Base-by-base conservation (phyloP, 306 rosid genomes). In the Sesbania bispinosa region DNA sequence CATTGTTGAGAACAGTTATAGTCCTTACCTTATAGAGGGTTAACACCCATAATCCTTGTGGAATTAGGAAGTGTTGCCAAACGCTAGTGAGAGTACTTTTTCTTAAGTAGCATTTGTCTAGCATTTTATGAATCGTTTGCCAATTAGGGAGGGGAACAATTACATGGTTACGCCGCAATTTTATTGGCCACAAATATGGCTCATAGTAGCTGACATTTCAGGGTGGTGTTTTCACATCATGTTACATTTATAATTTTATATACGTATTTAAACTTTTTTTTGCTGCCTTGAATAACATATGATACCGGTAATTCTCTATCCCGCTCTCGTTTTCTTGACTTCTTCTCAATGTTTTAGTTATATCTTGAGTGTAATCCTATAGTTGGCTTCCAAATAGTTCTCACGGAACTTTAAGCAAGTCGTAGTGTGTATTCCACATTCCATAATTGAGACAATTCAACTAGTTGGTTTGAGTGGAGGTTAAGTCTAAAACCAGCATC, bases 41-140 rank as follows among this genome's bases (percentile, higher is more conserved):
- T 62, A 74, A 57, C 57, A 63, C 62, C 71, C 78, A 14, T 66
- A 39, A 62, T 65, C 69, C 64, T 27, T 58, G 15, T 76, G 79
- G 85, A 82, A 81, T 75, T 75, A 67, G 77, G 47, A 67, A 71
- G 29, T 75, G 62, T 73, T 73, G 66, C 80, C 48, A 68, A 69
- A 55, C 52, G 32, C 50, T n/a, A 36, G 47, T 53, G 39, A 35
- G 39, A 26, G 60, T 39, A 32, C n/a, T 53, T 63, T 76, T 71
- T 73, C 59, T n/a, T 60, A 15, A 29, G 61, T 51, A 29, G 78
- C 71, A 14, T 50, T 76, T 63, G 41, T 78, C 80, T 79, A 67
- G 68, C 50, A 64, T 52, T 51, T 16, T 64, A 69, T 76, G 81
- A 58, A 77, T 63, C 71, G 52, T 77, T 83, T 71, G 42, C 54